Evolutionary conservation across 345 rosid genomes (phyloP).

Genomic region (Cardamine chenopodiifolia): DNA sequence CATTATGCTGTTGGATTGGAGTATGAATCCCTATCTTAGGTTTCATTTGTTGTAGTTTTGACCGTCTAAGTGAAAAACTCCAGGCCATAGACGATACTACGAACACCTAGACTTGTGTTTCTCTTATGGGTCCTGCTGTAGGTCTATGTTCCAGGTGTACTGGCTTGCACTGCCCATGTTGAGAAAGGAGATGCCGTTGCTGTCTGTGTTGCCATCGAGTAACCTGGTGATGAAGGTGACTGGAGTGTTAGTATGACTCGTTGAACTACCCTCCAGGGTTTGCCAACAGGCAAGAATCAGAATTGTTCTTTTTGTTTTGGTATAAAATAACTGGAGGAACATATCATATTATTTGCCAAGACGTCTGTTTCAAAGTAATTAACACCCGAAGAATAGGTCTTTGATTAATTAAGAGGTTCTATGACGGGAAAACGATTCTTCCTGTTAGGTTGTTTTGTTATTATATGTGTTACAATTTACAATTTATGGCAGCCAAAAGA

Average conservation of each 20-base stretch:
- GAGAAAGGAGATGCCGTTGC: constrained; percentile 94
- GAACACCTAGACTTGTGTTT: background rate
- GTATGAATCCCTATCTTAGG: background rate
- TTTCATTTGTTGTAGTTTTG: background rate
- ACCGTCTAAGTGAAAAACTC: background rate
- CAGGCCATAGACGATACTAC: background rate
- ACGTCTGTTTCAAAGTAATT: background rate
- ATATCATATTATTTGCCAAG: constrained; percentile 18
- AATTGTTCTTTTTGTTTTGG: constrained; percentile 10
- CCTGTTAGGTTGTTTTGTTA: background rate
- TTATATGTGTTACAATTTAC: background rate
- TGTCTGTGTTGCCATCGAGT: constrained; percentile 93
- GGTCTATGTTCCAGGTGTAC: constrained; percentile 94
- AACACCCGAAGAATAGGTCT: constrained; percentile 1
- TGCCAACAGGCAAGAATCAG: constrained; percentile 60
- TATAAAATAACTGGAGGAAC: background rate
- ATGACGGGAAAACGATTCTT: background rate
- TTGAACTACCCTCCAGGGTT: constrained; percentile 87
- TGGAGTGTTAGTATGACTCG: constrained; percentile 87
- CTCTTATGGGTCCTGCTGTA: constrained; percentile 45
- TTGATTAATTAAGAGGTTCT: background rate
- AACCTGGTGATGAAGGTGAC: constrained; percentile 63
- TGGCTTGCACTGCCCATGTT: constrained; percentile 97
- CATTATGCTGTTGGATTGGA: background rate
- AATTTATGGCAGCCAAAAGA: constrained; percentile 12